Percentiles rank a stretch among this genome's conserved stretches.
phyloP scores from a whole-genome alignment of 192 early-diverging fungal species.

The Gaertneriomyces sp. region DNA sequence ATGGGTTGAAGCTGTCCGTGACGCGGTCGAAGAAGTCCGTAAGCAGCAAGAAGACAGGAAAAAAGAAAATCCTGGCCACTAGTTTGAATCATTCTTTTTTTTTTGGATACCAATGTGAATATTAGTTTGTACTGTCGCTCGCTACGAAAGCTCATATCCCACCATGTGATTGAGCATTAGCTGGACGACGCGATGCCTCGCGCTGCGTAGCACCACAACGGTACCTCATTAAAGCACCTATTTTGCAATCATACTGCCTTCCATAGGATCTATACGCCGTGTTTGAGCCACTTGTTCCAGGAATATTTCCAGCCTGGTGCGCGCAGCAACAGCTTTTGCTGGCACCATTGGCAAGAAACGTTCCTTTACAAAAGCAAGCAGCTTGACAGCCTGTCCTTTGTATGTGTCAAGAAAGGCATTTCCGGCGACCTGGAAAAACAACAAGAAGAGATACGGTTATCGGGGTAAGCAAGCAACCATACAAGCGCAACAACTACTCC shows the following conservation, averaged over 20 bases:
- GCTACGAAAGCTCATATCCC: no score
- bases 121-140: no score
- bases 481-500: slow-evolving; percentile 1
- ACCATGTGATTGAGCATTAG: no score
- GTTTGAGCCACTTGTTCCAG: slow-evolving; percentile 38
- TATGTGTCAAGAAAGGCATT: slow-evolving; percentile 36
- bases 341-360: slow-evolving; percentile 33
- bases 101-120: no score
- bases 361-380: slow-evolving; percentile 37
- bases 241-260: no score
- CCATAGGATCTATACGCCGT: background rate
- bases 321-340: slow-evolving; percentile 23
- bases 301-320: slow-evolving; percentile 40
- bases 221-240: no score
- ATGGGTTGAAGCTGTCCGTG: slow-evolving; percentile 34
- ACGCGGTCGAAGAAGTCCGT: slow-evolving; percentile 19
- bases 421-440: slow-evolving; percentile 36
- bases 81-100: no score
- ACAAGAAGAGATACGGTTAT: background rate
- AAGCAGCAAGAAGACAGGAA: background rate
- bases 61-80: no score
- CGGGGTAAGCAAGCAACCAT: background rate
- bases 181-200: no score
- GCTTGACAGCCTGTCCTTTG: slow-evolving; percentile 44
- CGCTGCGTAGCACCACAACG: no score